phyloP scores from a whole-genome alignment of 345 rosid species.

The Aquilaria sinensis region DNA sequence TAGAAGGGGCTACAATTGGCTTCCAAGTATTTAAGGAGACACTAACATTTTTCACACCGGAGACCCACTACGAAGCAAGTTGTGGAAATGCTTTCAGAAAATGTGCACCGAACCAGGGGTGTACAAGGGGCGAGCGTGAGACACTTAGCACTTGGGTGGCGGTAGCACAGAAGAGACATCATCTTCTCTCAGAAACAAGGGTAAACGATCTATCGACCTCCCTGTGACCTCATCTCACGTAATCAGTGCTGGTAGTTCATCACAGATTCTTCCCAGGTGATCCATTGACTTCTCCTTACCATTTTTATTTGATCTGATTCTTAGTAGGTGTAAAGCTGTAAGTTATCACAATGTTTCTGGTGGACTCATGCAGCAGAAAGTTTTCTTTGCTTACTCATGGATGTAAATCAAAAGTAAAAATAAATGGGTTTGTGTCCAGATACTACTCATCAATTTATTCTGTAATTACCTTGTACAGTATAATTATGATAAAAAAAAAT shows the following conservation, averaged over 20 bases:
- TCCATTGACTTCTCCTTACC: not conserved
- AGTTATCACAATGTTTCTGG: no score
- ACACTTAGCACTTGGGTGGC: constrained; percentile 1
- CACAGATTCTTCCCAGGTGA: constrained; percentile 69
- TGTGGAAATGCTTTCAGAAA: constrained; percentile 74
- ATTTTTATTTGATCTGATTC: no score
- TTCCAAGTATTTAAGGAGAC: not conserved
- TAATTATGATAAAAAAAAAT: no score
- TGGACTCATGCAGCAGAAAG: no score
- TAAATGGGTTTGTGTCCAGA: no score
- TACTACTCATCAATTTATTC: no score
- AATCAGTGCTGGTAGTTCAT: constrained; percentile 20
- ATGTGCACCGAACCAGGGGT: constrained; percentile 68
- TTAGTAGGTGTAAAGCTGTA: no score
- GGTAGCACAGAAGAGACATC: constrained; percentile 35
- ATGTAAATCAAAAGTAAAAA: no score
- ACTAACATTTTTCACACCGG: constrained; percentile 27
- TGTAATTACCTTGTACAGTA: no score
- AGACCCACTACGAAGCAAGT: constrained; percentile 89
- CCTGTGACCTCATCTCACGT: constrained; percentile 19
- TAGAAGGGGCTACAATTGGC: not conserved
- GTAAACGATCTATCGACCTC: constrained; percentile 29
- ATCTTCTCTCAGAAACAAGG: constrained; percentile 41
- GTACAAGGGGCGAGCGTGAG: constrained; percentile 14
- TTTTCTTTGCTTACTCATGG: no score